Evolutionary conservation across 176 grass and related monocot species (phyloP), one percentile per base, ranked within the genome.

Genomic region (Zoysia pacifica): DNA sequence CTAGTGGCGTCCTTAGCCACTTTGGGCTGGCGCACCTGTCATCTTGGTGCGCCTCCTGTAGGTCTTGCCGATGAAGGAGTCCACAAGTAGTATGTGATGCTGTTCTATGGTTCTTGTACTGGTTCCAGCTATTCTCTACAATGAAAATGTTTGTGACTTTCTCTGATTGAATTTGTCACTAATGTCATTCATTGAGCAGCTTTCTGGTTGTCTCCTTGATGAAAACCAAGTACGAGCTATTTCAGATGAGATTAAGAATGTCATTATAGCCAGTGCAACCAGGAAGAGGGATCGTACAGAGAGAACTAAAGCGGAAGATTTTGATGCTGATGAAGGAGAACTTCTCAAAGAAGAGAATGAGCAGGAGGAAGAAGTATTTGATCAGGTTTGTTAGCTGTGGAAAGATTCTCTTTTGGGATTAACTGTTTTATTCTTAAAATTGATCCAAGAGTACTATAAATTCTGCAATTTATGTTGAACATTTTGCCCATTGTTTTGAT

Each of bases 301-400:
- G 48, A 83, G 97, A 75, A 87, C 93, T 9, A 96, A 96, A 83
- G 97, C 90, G 1, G 97, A 99, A 80, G 93, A 99, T 81, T 99
- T 99, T 77, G 97, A 99, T 88, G 97, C 97, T 11, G 97, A 99
- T 73, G 97, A 99, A 90, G 93, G 93, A 50, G 97, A 99, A 84
- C 49, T 99, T 65, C 90, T 99, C 48, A 82, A 99, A 82, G 97
- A 96, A 91, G 97, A 99, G 86, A 99, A 99, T 77, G 97, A 99
- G 74, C 90, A 96, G 80, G 97, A 99, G 78, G 97, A 99, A 70
- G 97, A 99, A 87, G 90, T 99, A 50, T 99, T 99, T 83, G 93
- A 99, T 79, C 97, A 96, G 93, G 97, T 93, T 77, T 7, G 9
- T 88, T 70, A 49, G 47, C 55, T 39, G 53, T 66, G 47, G 76